Evolutionary conservation across 2,329 filamentous ascomycete genomes (phyloP), one percentile per base, ranked within the genome.

Genomic region (Parascedosporium putredinis): DNA sequence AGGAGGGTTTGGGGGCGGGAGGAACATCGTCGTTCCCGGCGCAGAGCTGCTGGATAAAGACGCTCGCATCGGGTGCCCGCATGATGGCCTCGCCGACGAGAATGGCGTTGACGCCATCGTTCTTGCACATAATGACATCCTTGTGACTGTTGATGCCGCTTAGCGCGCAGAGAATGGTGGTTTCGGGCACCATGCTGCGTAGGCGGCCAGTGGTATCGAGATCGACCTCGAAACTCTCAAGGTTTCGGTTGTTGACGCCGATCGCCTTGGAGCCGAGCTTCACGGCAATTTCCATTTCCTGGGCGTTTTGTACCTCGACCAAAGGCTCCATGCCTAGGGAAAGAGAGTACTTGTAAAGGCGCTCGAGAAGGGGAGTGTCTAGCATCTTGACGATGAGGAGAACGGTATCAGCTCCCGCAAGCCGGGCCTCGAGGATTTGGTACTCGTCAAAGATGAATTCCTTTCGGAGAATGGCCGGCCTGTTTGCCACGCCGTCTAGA

Each of bases 371-470:
- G 9, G 40, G 40, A 5, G 22, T 31, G 24, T 81, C 79, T 9
- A 98, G 79, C 93, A 98, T 98, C 72, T 98, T 98, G 47, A 98
- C 93, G 57, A 98, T 98, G 18, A 98, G 76, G 23, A 98, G 74
- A 16, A 98, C 84, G 0, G 91, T 96, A 65, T 98, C 91, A 6
- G 93, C 93, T 55, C 93, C 93, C 10, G 91, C 89, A 50, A 98
- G 71, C 45, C 94, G 79, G 24, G 90, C 93, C 67, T 98, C 93
- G 5, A 98, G 75, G 49, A 98, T 97, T 65, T 98, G 93, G 62
- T 98, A 98, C 64, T 97, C 89, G 43, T 97, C 90, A 60, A 97
- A 98, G 36, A 98, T 82, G 60, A 98, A 98, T 59, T 98, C 93
- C 63, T 98, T 98, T 22, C 94, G 83, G 25, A 98, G 71, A 10